Base-by-base conservation (phyloP, 1,139 yeast species). In the Kurtzmaniella quercitrusa region DNA sequence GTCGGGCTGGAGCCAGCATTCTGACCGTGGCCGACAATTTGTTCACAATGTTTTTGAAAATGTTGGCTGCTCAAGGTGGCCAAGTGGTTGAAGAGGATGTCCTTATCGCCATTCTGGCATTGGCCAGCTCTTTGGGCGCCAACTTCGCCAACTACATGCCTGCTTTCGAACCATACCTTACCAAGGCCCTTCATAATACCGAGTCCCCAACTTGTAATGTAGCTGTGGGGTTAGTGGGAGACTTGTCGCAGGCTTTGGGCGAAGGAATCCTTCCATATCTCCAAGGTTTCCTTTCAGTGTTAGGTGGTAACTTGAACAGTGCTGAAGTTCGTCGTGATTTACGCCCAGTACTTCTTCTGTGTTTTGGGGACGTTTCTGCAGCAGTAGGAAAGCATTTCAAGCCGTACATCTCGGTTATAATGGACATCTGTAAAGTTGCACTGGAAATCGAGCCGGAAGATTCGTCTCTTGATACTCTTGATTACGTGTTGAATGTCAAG, bases 201-300 rank as follows among this genome's bases (percentile, higher is more conserved):
- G 96, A 89, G 41, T 80, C 90, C 8, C 87, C 91, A 38, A 82
- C 90, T 18, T 83, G 95, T 55, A 79, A 77, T 51, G 87, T 96
- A 12, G 96, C 98, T 2, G 89, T 93, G 48, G 98, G 98, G 3
- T 77, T 94, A 47, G 91, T 93, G 47, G 97, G 97, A n/a, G 98
- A 93, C 65, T 84, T 93, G 54, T 80, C 95, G n/a, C 95, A 90
- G 59, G 86, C 97, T 1, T 73, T 94, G 44, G 96, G 95, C 27
- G 75, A 74, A 33, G 76, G 75, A 38, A 81, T 91, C 51, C 74
- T 77, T 45, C 87, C 85, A 44, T 91, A 88, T 63, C 80, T 88
- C 54, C 82, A 82, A 51, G 85, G 84, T 4, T 79, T 91, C 56
- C 90, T 93, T 96, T 78, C 78, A 44, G 82, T 85, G 39, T 75